phyloP scores from a whole-genome alignment of 192 early-diverging fungal species.

The Coemansia sp. region DNA sequence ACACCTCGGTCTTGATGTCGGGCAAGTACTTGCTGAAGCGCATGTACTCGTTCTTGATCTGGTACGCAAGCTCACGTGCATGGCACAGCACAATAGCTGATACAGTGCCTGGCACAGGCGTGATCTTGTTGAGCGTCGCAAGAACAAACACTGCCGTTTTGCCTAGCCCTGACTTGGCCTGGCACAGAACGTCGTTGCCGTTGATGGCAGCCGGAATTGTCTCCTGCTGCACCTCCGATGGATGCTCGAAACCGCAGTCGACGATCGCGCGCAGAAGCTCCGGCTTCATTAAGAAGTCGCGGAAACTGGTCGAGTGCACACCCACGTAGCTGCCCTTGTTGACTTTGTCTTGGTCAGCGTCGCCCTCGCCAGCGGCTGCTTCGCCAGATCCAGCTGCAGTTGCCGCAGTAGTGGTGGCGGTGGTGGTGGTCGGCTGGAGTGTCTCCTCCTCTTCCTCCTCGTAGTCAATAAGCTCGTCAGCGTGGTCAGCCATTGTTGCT shows the following conservation, averaged over 20 bases:
- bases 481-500: slow-evolving; percentile 61
- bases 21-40: slow-evolving; percentile 96
- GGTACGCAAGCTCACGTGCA: slow-evolving; percentile 97
- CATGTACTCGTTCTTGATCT: slow-evolving; percentile 96
- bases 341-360: slow-evolving; percentile 67
- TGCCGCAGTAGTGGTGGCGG: slow-evolving; percentile 39
- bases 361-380: slow-evolving; percentile 37
- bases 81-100: slow-evolving; percentile 95
- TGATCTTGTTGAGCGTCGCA: slow-evolving; percentile 91
- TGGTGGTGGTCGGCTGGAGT: slow-evolving; percentile 53
- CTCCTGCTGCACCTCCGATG: slow-evolving; percentile 98
- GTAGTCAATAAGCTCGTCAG: slow-evolving; percentile 95
- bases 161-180: slow-evolving; percentile 98
- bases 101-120: slow-evolving; percentile 75
- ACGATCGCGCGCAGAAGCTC: slow-evolving; percentile 93
- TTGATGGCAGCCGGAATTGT: slow-evolving; percentile 96
- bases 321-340: slow-evolving; percentile 99
- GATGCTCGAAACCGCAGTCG: slow-evolving; percentile 99
- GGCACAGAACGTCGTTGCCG: slow-evolving; percentile 96
- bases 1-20: slow-evolving; percentile 87
- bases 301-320: slow-evolving; percentile 97
- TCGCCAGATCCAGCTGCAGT: slow-evolving; percentile 50
- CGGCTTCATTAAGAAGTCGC: slow-evolving; percentile 96
- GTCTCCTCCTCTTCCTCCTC: slow-evolving; percentile 88
- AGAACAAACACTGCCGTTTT: slow-evolving; percentile 99